Base-by-base conservation (phyloP, 2,329 filamentous ascomycete species). In the Sporothrix curviconia region DNA sequence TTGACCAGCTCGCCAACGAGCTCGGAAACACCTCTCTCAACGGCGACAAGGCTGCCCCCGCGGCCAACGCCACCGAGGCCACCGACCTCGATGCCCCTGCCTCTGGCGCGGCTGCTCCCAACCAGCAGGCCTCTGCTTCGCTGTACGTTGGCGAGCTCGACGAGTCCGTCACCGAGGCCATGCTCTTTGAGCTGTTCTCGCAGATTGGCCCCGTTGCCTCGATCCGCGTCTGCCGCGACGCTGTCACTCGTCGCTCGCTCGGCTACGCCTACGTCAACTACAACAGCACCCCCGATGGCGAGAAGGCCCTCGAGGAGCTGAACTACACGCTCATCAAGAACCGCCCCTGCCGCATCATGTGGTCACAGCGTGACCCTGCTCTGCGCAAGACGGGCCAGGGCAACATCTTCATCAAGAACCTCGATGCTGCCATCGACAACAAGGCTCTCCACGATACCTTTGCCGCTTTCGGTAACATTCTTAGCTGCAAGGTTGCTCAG, bases 201-300 rank as follows among this genome's bases (percentile, higher is more conserved):
- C 94, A 95, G 77, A 99, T 99, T 71, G 94, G 94, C 67, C 92
- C 95, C 70, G 94, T 99, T 69, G 94, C 94, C 65, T 99, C 94
- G 61, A 99, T 99, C 76, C 94, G 94, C 83, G 94, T 99, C 73
- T 99, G 94, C 85, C 94, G 94, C 78, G 94, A 99, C 72, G 92
- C 94, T 63, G 92, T 99, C 72, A 97, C 94, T 71, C 92, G 94
- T 74, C 92, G 94, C 76, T 99, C 94, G 64, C 90, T 99, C 66
- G 94, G 94, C 66, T 99, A 99, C 75, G 94, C 94, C 75, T 99
- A 99, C 76, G 94, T 99, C 78, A 99, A 99, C 85, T 99, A 97
- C 85, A 99, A 97, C 82, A 92, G 90, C 75, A 95, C 92, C 62
- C 75, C 85, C 62, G 94, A 99, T 73, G 94, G 94, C 68, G 94